Percentiles rank a stretch among this genome's conserved stretches.
These are phyloP conservation scores for Apocynum venetum DNA, from an alignment of 257 asterid genomes.

Conservation along the genomic window DNA sequence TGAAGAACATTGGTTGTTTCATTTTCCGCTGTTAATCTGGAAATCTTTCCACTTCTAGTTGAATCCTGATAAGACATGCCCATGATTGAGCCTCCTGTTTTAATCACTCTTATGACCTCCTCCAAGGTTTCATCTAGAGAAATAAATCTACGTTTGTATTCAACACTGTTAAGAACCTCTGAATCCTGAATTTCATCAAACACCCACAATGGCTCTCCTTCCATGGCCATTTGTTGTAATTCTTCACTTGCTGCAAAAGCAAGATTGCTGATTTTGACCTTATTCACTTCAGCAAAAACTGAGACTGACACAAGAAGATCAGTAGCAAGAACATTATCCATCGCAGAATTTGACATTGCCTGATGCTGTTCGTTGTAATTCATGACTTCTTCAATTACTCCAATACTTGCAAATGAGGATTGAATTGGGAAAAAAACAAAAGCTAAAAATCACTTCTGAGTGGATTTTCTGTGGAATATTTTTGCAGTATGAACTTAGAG, in stretches of 20 bases:
- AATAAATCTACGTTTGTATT: constrained; percentile 38
- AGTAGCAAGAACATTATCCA: constrained; percentile 29
- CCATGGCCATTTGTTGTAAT: constrained; percentile 32
- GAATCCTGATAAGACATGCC: background rate
- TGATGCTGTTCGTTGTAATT: background rate
- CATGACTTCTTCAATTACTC: background rate
- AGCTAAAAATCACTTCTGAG: background rate
- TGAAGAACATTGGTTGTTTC: background rate
- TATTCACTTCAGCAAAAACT: constrained; percentile 29
- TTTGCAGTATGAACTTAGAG: background rate
- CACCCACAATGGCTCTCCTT: constrained; percentile 43
- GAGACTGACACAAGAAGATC: constrained; percentile 54
- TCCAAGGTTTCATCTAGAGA: constrained; percentile 42
- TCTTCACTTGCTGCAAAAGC: constrained; percentile 44
- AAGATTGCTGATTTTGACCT: constrained; percentile 33
- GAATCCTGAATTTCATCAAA: constrained; percentile 25
- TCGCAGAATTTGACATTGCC: constrained; percentile 10
- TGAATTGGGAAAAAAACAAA: background rate
- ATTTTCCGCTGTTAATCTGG: constrained; percentile 7
- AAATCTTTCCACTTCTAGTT: background rate
- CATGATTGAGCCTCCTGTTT: constrained; percentile 22
- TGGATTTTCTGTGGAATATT: background rate
- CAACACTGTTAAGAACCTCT: constrained; percentile 36
- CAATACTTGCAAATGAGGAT: background rate
- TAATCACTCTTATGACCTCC: constrained; percentile 37